phyloP scores from a whole-genome alignment of 2,329 filamentous ascomycete genomes.

The Colletotrichum euphorbiae region DNA sequence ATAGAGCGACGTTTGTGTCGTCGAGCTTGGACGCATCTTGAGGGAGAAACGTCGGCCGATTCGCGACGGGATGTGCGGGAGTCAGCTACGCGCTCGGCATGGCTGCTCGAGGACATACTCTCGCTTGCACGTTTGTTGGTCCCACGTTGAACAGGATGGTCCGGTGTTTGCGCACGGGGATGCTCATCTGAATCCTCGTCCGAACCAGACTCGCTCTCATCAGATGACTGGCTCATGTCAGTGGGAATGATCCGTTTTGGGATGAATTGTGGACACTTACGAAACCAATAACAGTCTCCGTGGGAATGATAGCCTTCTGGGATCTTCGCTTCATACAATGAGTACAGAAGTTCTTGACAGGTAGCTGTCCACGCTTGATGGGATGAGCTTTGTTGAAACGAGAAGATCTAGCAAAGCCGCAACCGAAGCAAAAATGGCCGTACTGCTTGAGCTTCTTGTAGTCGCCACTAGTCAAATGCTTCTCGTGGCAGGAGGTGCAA shows the following conservation, averaged over 20 bases:
- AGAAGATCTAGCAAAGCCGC: conserved; percentile 50
- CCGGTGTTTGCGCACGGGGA: neutral
- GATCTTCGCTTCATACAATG: conserved; percentile 46
- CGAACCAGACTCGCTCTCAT: conserved; percentile 17
- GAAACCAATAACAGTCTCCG: conserved; percentile 27
- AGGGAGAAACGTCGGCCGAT: neutral
- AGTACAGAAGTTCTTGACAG: conserved; percentile 50
- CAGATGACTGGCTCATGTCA: conserved; percentile 30
- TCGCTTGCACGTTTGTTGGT: neutral
- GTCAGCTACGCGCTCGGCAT: neutral
- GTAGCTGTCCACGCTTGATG: conserved; percentile 41
- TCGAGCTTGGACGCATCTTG: neutral
- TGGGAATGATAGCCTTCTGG: conserved; percentile 10
- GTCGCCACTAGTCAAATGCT: conserved; percentile 19
- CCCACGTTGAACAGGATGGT: neutral
- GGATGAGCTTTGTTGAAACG: conserved; percentile 52
- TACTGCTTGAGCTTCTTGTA: conserved; percentile 7
- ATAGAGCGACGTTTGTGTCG: conserved; percentile 15
- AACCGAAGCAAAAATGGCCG: conserved; percentile 49
- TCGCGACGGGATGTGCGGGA: neutral
- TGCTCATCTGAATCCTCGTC: neutral
- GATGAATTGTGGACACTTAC: neutral
- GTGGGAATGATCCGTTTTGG: neutral
- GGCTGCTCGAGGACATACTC: neutral
- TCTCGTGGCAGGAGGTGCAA: conserved; percentile 34